Conservation (phyloP, 2,329 filamentous ascomycete genomes). For the Simplicillium sp. region DNA sequence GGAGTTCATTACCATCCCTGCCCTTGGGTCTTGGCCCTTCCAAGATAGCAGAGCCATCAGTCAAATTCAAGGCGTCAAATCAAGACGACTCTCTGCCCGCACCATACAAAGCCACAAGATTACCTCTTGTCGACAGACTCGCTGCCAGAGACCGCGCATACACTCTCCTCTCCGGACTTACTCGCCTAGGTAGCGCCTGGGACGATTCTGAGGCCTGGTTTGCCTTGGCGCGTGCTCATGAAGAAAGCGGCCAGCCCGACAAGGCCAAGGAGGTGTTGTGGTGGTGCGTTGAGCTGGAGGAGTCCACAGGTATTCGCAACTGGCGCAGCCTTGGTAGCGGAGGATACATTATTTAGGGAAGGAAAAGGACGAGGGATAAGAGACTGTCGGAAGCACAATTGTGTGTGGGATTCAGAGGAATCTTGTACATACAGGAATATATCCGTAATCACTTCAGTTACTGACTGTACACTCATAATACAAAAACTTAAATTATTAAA, state of each 20-base stretch:
- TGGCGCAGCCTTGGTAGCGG: constrained; percentile 65
- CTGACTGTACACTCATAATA: too few species aligned
- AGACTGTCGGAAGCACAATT: background rate
- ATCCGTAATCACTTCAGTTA: too few species aligned
- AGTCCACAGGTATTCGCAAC: constrained; percentile 66
- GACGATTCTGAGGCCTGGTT: constrained; percentile 93
- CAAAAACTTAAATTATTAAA: too few species aligned
- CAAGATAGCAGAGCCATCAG: constrained; percentile 5
- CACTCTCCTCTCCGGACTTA: constrained; percentile 70
- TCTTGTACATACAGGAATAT: too few species aligned
- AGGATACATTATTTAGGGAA: constrained; percentile 45
- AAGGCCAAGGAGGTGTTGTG: constrained; percentile 89
- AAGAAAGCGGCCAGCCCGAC: constrained; percentile 74
- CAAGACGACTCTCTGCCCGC: constrained; percentile 33
- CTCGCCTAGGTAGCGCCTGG: constrained; percentile 81
- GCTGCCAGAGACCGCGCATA: constrained; percentile 85
- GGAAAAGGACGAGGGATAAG: background rate
- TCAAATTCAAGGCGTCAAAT: constrained; percentile 14
- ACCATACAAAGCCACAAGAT: constrained; percentile 47
- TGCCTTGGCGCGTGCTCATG: constrained; percentile 74
- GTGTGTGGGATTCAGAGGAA: too few species aligned
- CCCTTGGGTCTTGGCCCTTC: constrained; percentile 36
- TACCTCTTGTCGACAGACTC: constrained; percentile 71
- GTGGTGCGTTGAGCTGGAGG: constrained; percentile 96
- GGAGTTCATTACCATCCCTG: constrained; percentile 25